Conservation (phyloP, 139 green algal genomes). For the Pycnococcus provasolii region DNA sequence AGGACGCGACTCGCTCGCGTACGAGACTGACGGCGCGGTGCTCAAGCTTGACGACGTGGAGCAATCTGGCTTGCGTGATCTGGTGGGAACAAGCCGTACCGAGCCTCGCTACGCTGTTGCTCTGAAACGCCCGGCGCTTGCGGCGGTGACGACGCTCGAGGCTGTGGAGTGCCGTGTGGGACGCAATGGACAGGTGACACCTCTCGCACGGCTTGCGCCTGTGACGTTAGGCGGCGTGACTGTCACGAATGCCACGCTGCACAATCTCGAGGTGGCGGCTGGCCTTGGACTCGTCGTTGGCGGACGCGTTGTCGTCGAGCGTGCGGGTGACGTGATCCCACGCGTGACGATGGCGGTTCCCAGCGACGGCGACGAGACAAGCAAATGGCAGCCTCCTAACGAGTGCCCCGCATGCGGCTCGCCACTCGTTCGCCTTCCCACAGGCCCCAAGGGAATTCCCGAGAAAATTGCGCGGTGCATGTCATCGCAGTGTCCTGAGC, state of each 20-base stretch:
- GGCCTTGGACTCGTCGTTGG: constrained; percentile 2
- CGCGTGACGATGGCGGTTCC: neutral
- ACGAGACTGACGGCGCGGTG: constrained; percentile 16
- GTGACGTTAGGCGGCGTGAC: constrained; percentile 3
- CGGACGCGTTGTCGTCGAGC: constrained; percentile 12
- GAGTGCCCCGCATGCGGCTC: neutral
- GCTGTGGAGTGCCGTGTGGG: constrained; percentile 10
- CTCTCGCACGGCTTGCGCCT: neutral
- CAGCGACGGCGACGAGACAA: neutral
- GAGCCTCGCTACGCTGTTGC: constrained; percentile 5
- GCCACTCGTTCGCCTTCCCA: neutral
- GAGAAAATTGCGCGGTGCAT: constrained; percentile 11
- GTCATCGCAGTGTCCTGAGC: constrained; percentile 3
- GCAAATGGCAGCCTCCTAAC: neutral
- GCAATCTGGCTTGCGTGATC: neutral
- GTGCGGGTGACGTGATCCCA: constrained; percentile 16
- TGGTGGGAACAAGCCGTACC: neutral
- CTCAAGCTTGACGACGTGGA: constrained; percentile 6
- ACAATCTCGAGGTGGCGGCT: constrained; percentile 16
- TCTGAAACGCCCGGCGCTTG: constrained; percentile 8
- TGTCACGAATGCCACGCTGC: constrained; percentile 7
- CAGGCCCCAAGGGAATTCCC: neutral
- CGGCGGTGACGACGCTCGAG: constrained; percentile 7
- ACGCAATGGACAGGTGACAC: constrained; percentile 12
- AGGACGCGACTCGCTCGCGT: neutral